Conservation (phyloP, 352 stramenopile genomes). For the Globisporangium okanoganense region DNA sequence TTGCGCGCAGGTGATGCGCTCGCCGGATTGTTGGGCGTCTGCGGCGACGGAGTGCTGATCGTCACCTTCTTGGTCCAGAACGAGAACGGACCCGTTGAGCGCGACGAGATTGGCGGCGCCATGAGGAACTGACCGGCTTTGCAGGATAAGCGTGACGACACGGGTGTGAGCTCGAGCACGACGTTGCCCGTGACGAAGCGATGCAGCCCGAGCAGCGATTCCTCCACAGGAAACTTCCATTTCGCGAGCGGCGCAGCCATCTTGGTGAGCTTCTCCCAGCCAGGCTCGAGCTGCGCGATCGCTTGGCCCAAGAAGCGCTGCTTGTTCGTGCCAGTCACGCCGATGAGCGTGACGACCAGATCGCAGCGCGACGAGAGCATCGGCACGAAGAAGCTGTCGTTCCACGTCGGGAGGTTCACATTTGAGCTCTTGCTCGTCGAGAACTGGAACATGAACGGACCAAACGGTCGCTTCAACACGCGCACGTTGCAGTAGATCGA, state of each 20-base stretch:
- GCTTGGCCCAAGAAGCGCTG: slow-evolving; percentile 69
- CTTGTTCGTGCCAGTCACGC: slow-evolving; percentile 46
- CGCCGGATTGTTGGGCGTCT: slow-evolving; percentile 33
- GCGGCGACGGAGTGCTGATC: slow-evolving; percentile 37
- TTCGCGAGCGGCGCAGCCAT: slow-evolving; percentile 50
- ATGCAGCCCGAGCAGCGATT: slow-evolving; percentile 59
- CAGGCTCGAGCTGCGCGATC: slow-evolving; percentile 47
- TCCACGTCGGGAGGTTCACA: slow-evolving; percentile 53
- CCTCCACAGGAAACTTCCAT: slow-evolving; percentile 79
- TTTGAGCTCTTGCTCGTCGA: slow-evolving; percentile 50
- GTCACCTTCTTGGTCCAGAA: slow-evolving; percentile 60
- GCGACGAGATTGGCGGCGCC: slow-evolving; percentile 37
- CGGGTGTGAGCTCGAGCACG: slow-evolving; percentile 47
- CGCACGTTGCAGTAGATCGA: slow-evolving; percentile 74
- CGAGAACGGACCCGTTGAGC: slow-evolving; percentile 44
- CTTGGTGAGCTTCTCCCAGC: slow-evolving; percentile 50
- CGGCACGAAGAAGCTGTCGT: slow-evolving; percentile 70
- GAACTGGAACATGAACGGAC: slow-evolving; percentile 87
- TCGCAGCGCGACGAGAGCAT: slow-evolving; percentile 82
- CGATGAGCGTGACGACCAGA: slow-evolving; percentile 73
- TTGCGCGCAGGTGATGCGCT: slow-evolving; percentile 48
- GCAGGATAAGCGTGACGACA: slow-evolving; percentile 55
- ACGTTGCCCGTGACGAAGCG: slow-evolving; percentile 64
- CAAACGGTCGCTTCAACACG: slow-evolving; percentile 84
- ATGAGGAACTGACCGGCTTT: slow-evolving; percentile 79